Conservation (phyloP, 805 yeast species). For the Wickerhamomyces rabaulensis region DNA sequence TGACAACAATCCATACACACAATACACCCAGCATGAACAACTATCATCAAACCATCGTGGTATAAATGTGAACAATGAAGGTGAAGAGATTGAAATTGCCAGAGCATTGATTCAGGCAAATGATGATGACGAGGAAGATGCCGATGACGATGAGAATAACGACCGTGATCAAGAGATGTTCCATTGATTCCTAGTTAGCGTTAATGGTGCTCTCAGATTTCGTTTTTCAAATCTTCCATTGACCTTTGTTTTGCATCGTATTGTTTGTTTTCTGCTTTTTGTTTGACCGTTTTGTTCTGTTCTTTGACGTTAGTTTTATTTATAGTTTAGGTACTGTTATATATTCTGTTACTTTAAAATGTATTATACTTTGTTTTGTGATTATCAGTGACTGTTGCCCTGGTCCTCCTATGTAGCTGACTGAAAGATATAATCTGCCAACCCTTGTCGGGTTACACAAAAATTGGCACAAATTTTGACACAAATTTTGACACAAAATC, state of each 20-base stretch:
- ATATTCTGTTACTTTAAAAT: background rate
- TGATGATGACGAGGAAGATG: conserved; percentile 13
- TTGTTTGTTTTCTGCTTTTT: background rate
- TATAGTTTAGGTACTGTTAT: background rate
- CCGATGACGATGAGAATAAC: conserved; percentile 6
- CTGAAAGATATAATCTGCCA: too few species aligned
- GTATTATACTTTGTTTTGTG: background rate
- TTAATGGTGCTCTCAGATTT: too few species aligned
- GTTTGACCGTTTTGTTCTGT: background rate
- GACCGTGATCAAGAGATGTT: conserved; percentile 2
- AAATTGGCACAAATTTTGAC: too few species aligned
- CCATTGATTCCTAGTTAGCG: background rate
- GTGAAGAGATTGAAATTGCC: conserved; percentile 60
- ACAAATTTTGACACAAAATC: too few species aligned
- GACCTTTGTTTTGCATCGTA: background rate
- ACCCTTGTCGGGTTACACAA: too few species aligned
- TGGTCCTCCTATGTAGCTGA: too few species aligned
- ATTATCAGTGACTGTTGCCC: background rate
- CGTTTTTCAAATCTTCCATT: too few species aligned
- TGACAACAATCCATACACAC: conserved; percentile 1
- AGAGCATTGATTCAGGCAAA: conserved; percentile 59
- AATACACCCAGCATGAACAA: conserved; percentile 3
- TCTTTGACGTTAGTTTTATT: too few species aligned
- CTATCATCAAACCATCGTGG: background rate
- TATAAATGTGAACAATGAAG: conserved; percentile 20